phyloP scores from a whole-genome alignment of 1,139 yeast genomes.

The Saccharomyces hybrid region DNA sequence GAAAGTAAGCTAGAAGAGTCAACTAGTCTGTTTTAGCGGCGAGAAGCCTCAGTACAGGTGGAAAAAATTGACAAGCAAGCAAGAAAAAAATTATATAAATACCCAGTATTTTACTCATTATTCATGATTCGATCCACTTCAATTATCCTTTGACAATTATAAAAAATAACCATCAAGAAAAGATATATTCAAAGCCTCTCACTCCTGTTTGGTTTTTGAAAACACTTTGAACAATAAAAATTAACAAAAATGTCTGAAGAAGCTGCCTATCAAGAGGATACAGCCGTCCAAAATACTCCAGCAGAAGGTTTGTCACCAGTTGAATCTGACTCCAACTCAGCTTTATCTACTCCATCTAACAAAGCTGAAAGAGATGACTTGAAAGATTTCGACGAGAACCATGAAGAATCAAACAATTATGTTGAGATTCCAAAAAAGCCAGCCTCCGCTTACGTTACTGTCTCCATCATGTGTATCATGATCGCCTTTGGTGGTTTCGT shows the following conservation, averaged over 20 bases:
- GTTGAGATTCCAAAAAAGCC: constrained; percentile 36
- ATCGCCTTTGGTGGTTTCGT: constrained; percentile 64
- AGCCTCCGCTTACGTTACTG: constrained; percentile 42
- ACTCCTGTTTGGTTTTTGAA: not conserved
- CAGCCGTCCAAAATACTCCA: constrained; percentile 6
- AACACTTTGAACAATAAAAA: not conserved
- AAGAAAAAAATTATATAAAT: not conserved
- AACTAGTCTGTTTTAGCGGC: too few species aligned
- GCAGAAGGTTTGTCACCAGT: constrained; percentile 11
- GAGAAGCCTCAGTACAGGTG: too few species aligned
- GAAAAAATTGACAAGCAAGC: not conserved
- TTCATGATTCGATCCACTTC: not conserved
- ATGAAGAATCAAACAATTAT: constrained; percentile 6
- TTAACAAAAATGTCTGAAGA: constrained; percentile 9
- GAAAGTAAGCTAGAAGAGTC: too few species aligned
- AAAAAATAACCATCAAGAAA: not conserved
- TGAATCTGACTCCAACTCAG: constrained; percentile 14
- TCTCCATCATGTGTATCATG: constrained; percentile 36
- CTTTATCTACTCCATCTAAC: constrained; percentile 19
- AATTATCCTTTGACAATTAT: not conserved
- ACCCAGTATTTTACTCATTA: not conserved
- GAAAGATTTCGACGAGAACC: constrained; percentile 10
- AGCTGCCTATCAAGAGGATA: constrained; percentile 2
- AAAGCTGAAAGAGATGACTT: constrained; percentile 16
- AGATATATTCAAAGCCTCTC: not conserved